Evolutionary conservation across 2,329 filamentous ascomycete genomes (phyloP).

Genomic region (Fusarium sp.): DNA sequence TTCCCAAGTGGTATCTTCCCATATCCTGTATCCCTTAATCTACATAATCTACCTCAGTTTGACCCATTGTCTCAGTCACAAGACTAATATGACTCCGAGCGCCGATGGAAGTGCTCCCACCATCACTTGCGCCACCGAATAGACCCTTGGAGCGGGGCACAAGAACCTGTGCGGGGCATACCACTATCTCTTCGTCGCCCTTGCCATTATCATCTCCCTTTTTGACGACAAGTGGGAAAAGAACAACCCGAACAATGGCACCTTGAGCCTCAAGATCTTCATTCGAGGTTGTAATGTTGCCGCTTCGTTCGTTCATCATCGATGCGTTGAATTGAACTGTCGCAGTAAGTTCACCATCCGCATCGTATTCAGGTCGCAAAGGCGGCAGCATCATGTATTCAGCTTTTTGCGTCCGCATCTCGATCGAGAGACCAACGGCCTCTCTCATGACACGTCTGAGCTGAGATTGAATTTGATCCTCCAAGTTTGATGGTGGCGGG

Average conservation of each 20-base stretch:
- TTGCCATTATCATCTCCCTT: slow-evolving; percentile 89
- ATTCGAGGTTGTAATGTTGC: slow-evolving; percentile 69
- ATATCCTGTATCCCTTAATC: slow-evolving; percentile 48
- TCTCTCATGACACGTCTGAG: slow-evolving; percentile 88
- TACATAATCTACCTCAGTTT: slow-evolving; percentile 51
- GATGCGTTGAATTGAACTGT: slow-evolving; percentile 92
- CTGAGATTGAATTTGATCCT: slow-evolving; percentile 83
- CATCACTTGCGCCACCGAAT: slow-evolving; percentile 63
- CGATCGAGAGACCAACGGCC: slow-evolving; percentile 89
- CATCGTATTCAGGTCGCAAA: slow-evolving; percentile 93
- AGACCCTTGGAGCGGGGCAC: slow-evolving; percentile 67
- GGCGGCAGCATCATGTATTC: slow-evolving; percentile 99
- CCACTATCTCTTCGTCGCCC: slow-evolving; percentile 94
- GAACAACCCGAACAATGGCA: slow-evolving; percentile 87
- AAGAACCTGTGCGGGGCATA: slow-evolving; percentile 94
- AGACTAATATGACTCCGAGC: slow-evolving; percentile 55
- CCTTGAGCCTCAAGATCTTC: slow-evolving; percentile 82
- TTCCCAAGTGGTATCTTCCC: slow-evolving; percentile 38
- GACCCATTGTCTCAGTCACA: slow-evolving; percentile 50
- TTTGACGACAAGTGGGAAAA: slow-evolving; percentile 97
- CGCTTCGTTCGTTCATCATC: slow-evolving; percentile 93
- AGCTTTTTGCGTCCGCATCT: slow-evolving; percentile 96
- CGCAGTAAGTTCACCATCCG: slow-evolving; percentile 86
- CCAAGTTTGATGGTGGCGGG: slow-evolving; percentile 84
- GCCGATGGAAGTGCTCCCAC: slow-evolving; percentile 59